Percentiles rank a stretch among this genome's conserved stretches.
phyloP scores from a whole-genome alignment of 352 stramenopile genomes.

The Pythium pyrilobum region DNA sequence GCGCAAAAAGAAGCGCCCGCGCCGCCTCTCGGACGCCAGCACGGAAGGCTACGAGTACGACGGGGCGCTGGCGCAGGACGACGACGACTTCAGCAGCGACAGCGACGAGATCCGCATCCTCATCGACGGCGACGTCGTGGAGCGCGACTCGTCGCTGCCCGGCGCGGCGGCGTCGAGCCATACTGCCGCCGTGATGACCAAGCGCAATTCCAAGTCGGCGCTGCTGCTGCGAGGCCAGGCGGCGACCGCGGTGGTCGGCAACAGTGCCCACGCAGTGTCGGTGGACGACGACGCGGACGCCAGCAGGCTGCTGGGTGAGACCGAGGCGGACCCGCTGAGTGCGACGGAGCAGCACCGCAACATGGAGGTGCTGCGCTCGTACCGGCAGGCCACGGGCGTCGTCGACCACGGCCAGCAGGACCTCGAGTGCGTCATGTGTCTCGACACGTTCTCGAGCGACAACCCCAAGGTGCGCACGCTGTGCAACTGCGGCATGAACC shows the following conservation, averaged over 20 bases:
- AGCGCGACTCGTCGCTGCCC: conserved; percentile 15
- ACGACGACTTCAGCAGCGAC: conserved; percentile 10
- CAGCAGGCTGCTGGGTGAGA: not conserved
- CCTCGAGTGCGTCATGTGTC: conserved; percentile 78
- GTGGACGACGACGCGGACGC: not conserved
- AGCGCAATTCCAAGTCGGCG: conserved; percentile 20
- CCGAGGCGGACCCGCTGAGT: conserved; percentile 7
- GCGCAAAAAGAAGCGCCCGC: conserved; percentile 39
- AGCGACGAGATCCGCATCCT: conserved; percentile 32
- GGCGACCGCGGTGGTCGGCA: not conserved
- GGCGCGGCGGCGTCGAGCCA: not conserved
- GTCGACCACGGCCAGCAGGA: conserved; percentile 60
- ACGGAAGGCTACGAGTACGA: conserved; percentile 1
- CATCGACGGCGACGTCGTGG: conserved; percentile 25
- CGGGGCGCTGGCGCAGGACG: too few relatives aligned
- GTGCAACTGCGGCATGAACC: conserved; percentile 87
- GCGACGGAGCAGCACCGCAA: conserved; percentile 19
- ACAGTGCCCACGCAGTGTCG: not conserved
- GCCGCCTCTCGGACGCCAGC: conserved; percentile 45
- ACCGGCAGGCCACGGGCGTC: conserved; percentile 59
- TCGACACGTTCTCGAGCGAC: conserved; percentile 24
- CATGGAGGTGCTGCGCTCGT: conserved; percentile 54
- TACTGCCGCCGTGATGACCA: conserved; percentile 7
- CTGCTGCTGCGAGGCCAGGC: not conserved
- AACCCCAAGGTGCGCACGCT: conserved; percentile 83